Evolutionary conservation across 768 basidiomycete species (phyloP), one percentile per base, ranked within the genome.

Genomic region (Russula lepida): DNA sequence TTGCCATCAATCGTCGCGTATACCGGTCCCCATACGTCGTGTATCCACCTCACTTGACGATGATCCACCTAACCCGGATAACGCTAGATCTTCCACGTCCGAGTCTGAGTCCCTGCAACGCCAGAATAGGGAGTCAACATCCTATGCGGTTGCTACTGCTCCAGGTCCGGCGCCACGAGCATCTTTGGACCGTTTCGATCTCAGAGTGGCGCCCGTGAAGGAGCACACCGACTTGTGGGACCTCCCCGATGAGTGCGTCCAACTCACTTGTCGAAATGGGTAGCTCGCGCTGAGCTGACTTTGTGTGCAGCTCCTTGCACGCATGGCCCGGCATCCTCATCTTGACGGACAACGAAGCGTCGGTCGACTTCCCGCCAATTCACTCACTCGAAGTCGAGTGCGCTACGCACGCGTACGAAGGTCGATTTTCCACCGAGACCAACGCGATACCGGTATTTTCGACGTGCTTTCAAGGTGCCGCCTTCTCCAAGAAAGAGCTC

Each of bases 141-240:
- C 62, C 30, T 58, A 51, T 51, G 52, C 62, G 4, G 28, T 15
- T 4, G 35, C 62, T n/a, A 25, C 56, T 19, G 28, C 48, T 50
- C 27, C 46, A 19, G 30, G 25, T 2, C 27, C 23, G 4, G 28
- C 63, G 8, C 52, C 63, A 25, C 43, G 63, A 9, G 33, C 53
- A 8, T 59, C 48, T 53, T 37, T 64, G 48, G 51, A 64, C 21
- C 64, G 66, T 6, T 66, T 65, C 35, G 66, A 66, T 37, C 56
- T 66, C 32, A 48, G 56, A 28, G 37, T 66, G 39, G 48, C 64
- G 21, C 56, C 56, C 25, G 35, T 44, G 49, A 46, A 65, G 54
- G 44, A 48, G 44, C 66, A 66, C 32, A 58, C 55, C 8, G 66
- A 65, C 25, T n/a, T 66, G 27, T 66, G 66, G 66, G 66, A 66